Conservation (phyloP, 176 grass and related monocot species). For the Raddia guianensis region DNA sequence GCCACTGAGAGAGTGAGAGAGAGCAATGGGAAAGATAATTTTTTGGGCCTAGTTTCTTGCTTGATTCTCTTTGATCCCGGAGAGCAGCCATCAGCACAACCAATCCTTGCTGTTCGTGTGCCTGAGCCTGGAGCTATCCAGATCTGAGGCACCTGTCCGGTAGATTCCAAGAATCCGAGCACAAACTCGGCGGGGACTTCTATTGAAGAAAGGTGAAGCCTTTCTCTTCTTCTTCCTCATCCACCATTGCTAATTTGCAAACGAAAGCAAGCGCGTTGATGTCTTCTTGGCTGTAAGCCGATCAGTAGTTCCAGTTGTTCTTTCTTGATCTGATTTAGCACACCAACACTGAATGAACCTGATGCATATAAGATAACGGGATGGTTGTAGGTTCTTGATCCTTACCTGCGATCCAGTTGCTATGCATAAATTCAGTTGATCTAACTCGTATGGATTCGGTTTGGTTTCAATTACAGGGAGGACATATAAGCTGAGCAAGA, state of each 20-base stretch:
- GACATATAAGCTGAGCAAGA: background rate
- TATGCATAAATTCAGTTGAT: background rate
- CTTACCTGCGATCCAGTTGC: conserved; percentile 11
- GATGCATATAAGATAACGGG: background rate
- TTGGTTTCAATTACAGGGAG: conserved; percentile 7
- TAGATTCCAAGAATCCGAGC: conserved; percentile 60
- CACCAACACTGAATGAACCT: conserved; percentile 4
- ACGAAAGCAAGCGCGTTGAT: background rate
- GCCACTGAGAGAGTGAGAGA: conserved; percentile 33
- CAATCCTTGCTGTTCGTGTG: conserved; percentile 45
- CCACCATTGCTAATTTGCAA: conserved; percentile 36
- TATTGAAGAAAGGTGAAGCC: conserved; percentile 41
- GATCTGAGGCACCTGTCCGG: conserved; percentile 57
- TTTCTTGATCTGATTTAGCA: conserved; percentile 40
- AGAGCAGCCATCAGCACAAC: conserved; percentile 33
- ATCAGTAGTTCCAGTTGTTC: conserved; percentile 19
- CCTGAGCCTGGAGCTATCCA: conserved; percentile 43
- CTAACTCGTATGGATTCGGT: conserved; percentile 17
- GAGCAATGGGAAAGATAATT: conserved; percentile 26
- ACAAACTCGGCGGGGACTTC: conserved; percentile 41
- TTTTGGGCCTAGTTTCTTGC: conserved; percentile 33
- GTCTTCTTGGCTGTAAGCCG: background rate
- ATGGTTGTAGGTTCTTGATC: conserved; percentile 34
- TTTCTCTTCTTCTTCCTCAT: conserved; percentile 34
- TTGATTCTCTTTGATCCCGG: conserved; percentile 50